A percentile compares a stretch with the other conserved stretches of the same genome.
These are phyloP conservation scores for Albizia julibrissin DNA, from an alignment of 306 rosid species.

Conservation along the genomic window DNA sequence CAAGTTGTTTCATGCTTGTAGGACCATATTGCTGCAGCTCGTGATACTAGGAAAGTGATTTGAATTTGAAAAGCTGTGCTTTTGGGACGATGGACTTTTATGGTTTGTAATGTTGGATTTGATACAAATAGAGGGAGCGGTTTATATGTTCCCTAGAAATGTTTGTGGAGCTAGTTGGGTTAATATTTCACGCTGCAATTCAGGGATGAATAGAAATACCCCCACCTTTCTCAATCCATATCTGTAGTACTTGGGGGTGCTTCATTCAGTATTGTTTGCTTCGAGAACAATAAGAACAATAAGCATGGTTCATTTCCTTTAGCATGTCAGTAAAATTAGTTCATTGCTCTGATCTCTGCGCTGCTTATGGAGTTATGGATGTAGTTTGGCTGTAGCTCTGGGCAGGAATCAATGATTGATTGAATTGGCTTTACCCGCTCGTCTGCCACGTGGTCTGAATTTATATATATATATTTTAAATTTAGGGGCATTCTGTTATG, in stretches of 20 bases:
- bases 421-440: background rate
- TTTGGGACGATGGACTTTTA: constrained; percentile 24
- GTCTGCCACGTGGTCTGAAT: background rate
- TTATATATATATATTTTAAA: background rate
- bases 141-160: constrained; percentile 9
- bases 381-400: background rate
- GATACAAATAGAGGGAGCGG: constrained; percentile 31
- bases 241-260: background rate
- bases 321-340: background rate
- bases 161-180: constrained; percentile 3
- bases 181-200: background rate
- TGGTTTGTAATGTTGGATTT: constrained; percentile 29
- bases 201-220: background rate
- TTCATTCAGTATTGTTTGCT: background rate
- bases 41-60: constrained; percentile 78
- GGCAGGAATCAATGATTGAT: background rate
- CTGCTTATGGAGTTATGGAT: background rate
- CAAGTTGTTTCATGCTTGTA: constrained; percentile 44
- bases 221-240: background rate
- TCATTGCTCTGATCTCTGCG: background rate
- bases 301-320: background rate
- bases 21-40: constrained; percentile 89
- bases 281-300: background rate
- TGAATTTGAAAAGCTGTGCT: constrained; percentile 39
- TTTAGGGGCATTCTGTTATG: background rate